Evolutionary conservation across 148 eudicot species (phyloP).

Genomic region (Spergularia marina): DNA sequence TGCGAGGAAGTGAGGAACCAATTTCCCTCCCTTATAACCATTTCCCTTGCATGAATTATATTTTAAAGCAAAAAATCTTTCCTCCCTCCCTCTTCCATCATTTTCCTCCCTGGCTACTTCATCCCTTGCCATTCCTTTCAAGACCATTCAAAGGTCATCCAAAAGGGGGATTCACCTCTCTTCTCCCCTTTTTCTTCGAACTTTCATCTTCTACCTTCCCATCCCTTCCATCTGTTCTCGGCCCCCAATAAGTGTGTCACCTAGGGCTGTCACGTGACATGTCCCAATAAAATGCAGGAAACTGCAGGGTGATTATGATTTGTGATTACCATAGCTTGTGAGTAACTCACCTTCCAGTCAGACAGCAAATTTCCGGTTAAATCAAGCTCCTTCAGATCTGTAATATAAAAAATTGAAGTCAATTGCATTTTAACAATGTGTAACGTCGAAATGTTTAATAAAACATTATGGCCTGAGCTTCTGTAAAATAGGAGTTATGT

Average conservation of each 20-base stretch:
- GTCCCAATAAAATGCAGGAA: neutral
- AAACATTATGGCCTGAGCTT: constrained; percentile 3
- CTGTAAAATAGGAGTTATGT: neutral
- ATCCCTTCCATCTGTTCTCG: neutral
- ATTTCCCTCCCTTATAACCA: neutral
- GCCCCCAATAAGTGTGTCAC: neutral
- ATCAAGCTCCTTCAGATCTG: constrained; percentile 95
- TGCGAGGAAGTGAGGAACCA: neutral
- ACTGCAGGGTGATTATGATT: neutral
- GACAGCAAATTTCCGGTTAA: constrained; percentile 86
- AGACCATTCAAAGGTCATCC: too few species aligned
- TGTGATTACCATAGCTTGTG: neutral
- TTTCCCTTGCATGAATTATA: neutral
- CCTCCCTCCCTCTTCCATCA: neutral
- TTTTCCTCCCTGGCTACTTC: neutral
- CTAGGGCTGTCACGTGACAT: neutral
- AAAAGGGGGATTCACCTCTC: too few species aligned
- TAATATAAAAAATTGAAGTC: constrained; percentile 21
- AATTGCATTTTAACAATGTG: neutral
- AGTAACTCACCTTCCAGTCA: constrained; percentile 68
- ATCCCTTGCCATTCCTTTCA: too few species aligned
- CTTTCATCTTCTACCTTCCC: neutral
- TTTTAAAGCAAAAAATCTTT: neutral
- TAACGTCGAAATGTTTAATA: neutral
- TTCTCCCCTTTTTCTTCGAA: too few species aligned